Base-by-base conservation (phyloP, 805 yeast species). In the Soucietia sequanensis region DNA sequence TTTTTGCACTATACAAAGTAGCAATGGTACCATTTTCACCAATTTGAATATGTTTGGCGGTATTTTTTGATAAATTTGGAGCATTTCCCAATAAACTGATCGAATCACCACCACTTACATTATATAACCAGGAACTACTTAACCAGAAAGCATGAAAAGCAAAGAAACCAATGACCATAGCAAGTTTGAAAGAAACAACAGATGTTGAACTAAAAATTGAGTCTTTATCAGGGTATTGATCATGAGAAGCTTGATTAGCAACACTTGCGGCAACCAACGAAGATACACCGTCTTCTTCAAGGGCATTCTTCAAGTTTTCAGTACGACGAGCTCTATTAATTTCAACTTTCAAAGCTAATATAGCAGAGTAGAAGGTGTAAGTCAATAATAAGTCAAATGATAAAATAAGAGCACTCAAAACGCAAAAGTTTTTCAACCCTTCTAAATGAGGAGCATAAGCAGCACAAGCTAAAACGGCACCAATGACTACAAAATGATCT, bases 251-350 rank as follows among this genome's bases (percentile, higher is more conserved):
- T 29, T 54, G 62, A 12, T 81, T 79, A 23, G 89, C 90, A 24
- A 79, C 72, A 44, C 77, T 80, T 8, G 59, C 58, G 6, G 96
- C 96, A 22, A 84, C 84, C 30, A 68, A 58, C 25, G 79, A 77
- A 28, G 84, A 74, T 22, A 91, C 76, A 17, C 99, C 98, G 53
- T 91, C 99, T 57, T 91, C 99, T 65, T 90, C 93, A 44, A 91
- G 70, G 19, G 86, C 88, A 43, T 78, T 80, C 54, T 83, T 81
- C 54, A 89, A 75, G 36, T 79, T 77, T 39, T 86, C 80, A 30
- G 88, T 84, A 45, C 87, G 79, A 60, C 90, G 87, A 37, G 93
- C 93, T 41, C 85, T 72, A 56, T 79, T 80, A 58, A 91, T 87
- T 60, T 93, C 96, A 30, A 91, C 80, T 63, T 91, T 91, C 58